Conservation (phyloP, 2,329 filamentous ascomycete species). For the Aspergillus carbonarius region DNA sequence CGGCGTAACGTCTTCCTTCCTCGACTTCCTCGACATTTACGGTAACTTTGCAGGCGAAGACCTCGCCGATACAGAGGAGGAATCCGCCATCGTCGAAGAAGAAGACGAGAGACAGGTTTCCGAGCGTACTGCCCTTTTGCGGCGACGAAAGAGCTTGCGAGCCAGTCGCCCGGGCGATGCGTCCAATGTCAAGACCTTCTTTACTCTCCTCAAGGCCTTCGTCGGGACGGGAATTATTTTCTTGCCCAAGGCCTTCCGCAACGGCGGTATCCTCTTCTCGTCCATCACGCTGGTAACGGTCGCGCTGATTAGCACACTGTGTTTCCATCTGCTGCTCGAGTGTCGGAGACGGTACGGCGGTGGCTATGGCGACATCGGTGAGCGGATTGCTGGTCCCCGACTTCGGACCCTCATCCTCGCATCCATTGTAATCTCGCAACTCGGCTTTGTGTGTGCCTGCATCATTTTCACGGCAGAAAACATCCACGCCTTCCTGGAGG, state of each 20-base stretch:
- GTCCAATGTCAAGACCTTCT: constrained; percentile 70
- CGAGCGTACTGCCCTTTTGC: constrained; percentile 63
- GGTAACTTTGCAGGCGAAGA: constrained; percentile 77
- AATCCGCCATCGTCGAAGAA: constrained; percentile 41
- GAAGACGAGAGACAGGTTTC: constrained; percentile 42
- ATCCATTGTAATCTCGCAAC: constrained; percentile 71
- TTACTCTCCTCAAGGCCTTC: constrained; percentile 75
- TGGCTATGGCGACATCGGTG: constrained; percentile 72
- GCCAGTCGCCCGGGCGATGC: constrained; percentile 58
- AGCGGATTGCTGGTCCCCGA: constrained; percentile 61
- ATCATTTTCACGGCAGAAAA: constrained; percentile 78
- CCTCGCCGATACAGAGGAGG: constrained; percentile 58
- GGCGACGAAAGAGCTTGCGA: constrained; percentile 53
- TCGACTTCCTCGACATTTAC: constrained; percentile 74
- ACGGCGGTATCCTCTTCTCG: constrained; percentile 74
- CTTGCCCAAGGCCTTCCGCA: constrained; percentile 74
- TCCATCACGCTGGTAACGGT: constrained; percentile 66
- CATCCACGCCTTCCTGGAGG: constrained; percentile 64
- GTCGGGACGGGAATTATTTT: constrained; percentile 82
- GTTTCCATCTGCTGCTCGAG: constrained; percentile 69
- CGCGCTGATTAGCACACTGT: constrained; percentile 65
- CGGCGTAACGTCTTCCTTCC: constrained; percentile 49
- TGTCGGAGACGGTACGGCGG: constrained; percentile 65
- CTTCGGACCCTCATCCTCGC: constrained; percentile 66
- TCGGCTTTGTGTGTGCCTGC: constrained; percentile 76